These are phyloP conservation scores for Deinandra increscens DNA, from an alignment of 129 eudicot species.

Conservation along the genomic window DNA sequence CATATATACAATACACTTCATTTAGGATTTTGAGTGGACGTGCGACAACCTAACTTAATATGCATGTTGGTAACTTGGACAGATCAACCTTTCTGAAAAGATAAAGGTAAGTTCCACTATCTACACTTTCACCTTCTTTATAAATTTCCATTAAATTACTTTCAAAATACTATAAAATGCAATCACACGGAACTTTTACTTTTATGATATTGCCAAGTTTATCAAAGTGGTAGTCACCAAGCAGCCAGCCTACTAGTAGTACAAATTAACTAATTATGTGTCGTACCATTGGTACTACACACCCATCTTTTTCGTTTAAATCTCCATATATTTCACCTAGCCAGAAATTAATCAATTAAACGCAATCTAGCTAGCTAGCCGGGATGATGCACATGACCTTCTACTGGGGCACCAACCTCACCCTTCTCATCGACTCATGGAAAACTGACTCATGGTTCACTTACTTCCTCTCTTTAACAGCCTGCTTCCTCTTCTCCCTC, in stretches of 20 bases:
- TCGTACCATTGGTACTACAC: conserved; percentile 35
- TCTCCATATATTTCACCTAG: conserved; percentile 1
- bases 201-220: conserved; percentile 2
- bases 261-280: conserved; percentile 34
- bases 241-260: background rate
- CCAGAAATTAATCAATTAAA: background rate
- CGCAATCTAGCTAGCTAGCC: no score
- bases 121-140: background rate
- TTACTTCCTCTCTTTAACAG: conserved; percentile 49
- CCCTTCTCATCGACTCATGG: conserved; percentile 74
- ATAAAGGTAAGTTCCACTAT: background rate
- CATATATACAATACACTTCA: no score
- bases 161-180: background rate
- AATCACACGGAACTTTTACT: background rate
- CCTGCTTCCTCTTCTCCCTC: conserved; percentile 46
- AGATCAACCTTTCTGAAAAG: background rate
- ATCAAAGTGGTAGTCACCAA: conserved; percentile 20
- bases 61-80: no score
- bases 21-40: background rate
- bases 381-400: conserved; percentile 96
- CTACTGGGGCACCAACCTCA: conserved; percentile 64
- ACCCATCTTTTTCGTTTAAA: conserved; percentile 20
- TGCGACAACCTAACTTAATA: no score
- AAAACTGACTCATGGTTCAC: conserved; percentile 49
- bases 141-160: background rate